Evolutionary conservation across 345 rosid species (phyloP).

Genomic region (Aquilaria yunnanensis): DNA sequence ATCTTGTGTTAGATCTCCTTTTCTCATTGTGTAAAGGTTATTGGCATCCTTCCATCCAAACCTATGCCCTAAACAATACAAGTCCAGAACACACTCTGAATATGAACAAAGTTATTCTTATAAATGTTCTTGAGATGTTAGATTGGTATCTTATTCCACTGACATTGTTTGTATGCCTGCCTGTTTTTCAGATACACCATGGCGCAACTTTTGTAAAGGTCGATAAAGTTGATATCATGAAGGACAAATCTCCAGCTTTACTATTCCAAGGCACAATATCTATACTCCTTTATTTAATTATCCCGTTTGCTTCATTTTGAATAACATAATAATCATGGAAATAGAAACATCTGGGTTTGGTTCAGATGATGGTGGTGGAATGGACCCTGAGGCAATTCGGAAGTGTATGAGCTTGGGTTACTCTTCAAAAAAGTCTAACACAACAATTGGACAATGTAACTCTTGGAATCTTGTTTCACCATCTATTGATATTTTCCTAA

Average conservation of each 20-base stretch:
- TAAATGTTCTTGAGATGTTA: no score
- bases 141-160: not conserved
- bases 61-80: no score
- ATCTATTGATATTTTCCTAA: not conserved
- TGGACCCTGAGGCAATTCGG: conserved; percentile 74
- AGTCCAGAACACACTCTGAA: no score
- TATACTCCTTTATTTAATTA: not conserved
- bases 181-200: conserved; percentile 51
- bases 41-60: no score
- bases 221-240: conserved; percentile 61
- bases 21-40: no score
- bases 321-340: conserved; percentile 8
- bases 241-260: conserved; percentile 84
- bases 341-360: conserved; percentile 4
- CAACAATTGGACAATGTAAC: conserved; percentile 91
- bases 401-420: conserved; percentile 98
- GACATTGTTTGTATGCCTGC: conserved; percentile 11
- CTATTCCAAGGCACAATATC: conserved; percentile 55
- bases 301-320: not conserved
- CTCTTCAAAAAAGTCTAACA: conserved; percentile 84
- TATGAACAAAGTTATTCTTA: no score
- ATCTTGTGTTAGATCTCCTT: no score
- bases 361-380: conserved; percentile 96
- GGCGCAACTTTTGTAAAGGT: conserved; percentile 87
- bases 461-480: conserved; percentile 4